Conservation (phyloP, 163 green algal genomes). For the Scenedesmus sp. region DNA sequence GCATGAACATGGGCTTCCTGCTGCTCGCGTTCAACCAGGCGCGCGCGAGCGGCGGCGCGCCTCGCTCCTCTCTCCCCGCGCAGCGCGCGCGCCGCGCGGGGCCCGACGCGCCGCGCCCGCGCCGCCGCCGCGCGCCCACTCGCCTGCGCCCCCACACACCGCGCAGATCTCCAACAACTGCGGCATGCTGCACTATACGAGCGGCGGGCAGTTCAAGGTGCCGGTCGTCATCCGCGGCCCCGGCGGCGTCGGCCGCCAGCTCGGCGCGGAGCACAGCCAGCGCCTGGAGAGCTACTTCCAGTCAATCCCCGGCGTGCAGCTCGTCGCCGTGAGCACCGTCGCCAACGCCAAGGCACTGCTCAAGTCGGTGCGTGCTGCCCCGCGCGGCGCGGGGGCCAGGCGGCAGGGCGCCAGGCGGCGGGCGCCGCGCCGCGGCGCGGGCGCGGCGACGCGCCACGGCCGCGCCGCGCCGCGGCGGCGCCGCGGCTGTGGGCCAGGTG, state of each 20-base stretch:
- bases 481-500: too few relatives aligned
- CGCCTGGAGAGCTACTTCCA: slow-evolving; percentile 98
- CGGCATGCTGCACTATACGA: slow-evolving; percentile 98
- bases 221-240: slow-evolving; percentile 94
- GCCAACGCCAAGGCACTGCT: slow-evolving; percentile 93
- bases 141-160: not conserved
- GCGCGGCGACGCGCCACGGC: too few relatives aligned
- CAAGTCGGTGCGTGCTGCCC: slow-evolving; percentile 75
- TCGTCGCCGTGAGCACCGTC: slow-evolving; percentile 91
- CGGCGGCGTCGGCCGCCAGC: slow-evolving; percentile 90
- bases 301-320: slow-evolving; percentile 94
- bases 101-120: too few relatives aligned
- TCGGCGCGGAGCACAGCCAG: slow-evolving; percentile 98
- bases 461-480: too few relatives aligned
- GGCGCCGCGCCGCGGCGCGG: too few relatives aligned
- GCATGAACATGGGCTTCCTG: slow-evolving; percentile 99
- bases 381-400: too few relatives aligned
- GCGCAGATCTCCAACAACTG: slow-evolving; percentile 96
- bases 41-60: slow-evolving; percentile 93
- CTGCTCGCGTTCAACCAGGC: slow-evolving; percentile 98
- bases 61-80: slow-evolving; percentile 96
- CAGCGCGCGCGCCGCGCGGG: too few relatives aligned
- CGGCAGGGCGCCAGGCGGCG: too few relatives aligned
- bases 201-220: slow-evolving; percentile 95
- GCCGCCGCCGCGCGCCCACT: too few relatives aligned